Base-by-base conservation (phyloP, 306 rosid genomes). In the Hippophae gyantsensis region DNA sequence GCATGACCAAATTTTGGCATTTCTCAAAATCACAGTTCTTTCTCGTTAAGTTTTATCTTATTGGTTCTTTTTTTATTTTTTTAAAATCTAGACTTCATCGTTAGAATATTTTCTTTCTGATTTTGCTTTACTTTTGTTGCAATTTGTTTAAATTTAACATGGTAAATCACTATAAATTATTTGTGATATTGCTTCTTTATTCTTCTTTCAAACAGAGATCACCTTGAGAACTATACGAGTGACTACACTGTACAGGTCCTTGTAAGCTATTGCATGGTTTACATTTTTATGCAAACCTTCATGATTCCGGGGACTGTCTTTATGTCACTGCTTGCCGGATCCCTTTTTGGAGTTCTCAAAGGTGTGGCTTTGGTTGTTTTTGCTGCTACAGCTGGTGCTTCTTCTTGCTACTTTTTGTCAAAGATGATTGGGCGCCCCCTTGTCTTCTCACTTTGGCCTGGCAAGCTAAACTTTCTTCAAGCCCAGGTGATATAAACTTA, bases 261-360 rank as follows among this genome's bases (percentile, higher is more conserved):
- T 81, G 87, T 88, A 67, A 95, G 99, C 47, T 92, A 92, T 81
- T 92, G 99, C 69, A 61, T 80, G 74, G 99, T 92, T 42, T 92
- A 92, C 71, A 86, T 92, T 48, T 92, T 88, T 84, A 92, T 92
- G 99, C 96, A 92, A 78, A 92, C 99, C 50, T 92, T 92, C 84
- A 92, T 92, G 99, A 92, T 92, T 76, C 99, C 99, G 3, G 99
- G 99, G 67, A 88, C 99, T 14, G 95, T 92, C 56, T 92, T 92
- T 78, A 92, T 92, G 99, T 92, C 99, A 43, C 75, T 92, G 71
- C 96, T 92, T 26, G 99, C 99, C 0, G 99, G 99, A 57, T 89
- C 99, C 32, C 95, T 92, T 61, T 92, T 92, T 32, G 96, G 99
- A 23, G 78, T 92, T 68, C 76, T 88, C 64, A 80, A 65, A 79